Percentiles rank a stretch among this genome's conserved stretches.
These are phyloP conservation scores for Leishmania mexicana DNA, from an alignment of 208 protist genomes.

Conservation along the genomic window DNA sequence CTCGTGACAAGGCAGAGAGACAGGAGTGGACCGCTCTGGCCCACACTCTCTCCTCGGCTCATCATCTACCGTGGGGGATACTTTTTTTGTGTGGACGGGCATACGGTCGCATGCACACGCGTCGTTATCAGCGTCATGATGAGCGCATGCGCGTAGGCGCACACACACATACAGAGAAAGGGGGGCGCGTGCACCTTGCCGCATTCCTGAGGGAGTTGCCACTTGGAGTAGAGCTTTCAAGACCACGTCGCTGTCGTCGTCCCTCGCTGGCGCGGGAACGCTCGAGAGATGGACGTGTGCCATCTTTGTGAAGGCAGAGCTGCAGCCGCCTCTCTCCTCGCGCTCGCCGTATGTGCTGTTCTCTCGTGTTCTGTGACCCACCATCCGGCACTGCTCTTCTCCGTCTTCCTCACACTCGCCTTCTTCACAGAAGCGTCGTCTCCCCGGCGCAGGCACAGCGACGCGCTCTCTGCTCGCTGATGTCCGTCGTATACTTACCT, in stretches of 20 bases:
- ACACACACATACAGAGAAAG: neutral
- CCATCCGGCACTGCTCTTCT: neutral
- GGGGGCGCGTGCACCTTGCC: neutral
- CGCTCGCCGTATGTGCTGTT: neutral
- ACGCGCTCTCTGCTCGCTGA: neutral
- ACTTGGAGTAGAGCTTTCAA: neutral
- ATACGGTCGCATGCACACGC: neutral
- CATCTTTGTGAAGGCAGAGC: neutral
- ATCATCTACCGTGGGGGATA: neutral
- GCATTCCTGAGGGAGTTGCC: neutral
- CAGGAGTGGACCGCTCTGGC: neutral
- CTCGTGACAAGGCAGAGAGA: neutral
- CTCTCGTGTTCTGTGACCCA: neutral
- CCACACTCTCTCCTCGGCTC: neutral
- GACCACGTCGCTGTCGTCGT: neutral
- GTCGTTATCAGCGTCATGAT: neutral
- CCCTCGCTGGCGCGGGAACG: neutral
- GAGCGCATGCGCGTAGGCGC: neutral
- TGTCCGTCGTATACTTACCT: neutral
- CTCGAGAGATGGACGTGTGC: neutral
- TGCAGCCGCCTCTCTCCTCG: neutral
- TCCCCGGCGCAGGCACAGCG: neutral
- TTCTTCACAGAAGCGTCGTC: no score
- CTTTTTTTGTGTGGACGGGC: neutral
- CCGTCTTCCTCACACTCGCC: neutral